Conservation (phyloP, 805 yeast species). For the Groenewaldozyma salmanticensis region DNA sequence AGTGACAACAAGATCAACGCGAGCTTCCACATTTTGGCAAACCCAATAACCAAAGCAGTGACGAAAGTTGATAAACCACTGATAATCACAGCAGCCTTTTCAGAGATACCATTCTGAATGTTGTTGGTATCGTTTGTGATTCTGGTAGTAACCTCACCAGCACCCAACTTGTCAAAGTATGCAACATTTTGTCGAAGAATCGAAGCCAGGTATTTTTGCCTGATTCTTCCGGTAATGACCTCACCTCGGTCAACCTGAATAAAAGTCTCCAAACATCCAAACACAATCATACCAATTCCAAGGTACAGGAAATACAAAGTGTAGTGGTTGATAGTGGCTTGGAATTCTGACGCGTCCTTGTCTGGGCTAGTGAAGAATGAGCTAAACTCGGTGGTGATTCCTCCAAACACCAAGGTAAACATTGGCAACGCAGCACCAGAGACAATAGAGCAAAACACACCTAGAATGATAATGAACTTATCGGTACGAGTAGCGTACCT, state of each 20-base stretch:
- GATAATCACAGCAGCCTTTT: slow-evolving; percentile 31
- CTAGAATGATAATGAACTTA: slow-evolving; percentile 21
- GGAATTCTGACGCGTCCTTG: slow-evolving; percentile 23
- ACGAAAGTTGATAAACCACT: slow-evolving; percentile 32
- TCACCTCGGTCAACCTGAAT: slow-evolving; percentile 33
- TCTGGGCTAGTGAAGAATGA: slow-evolving; percentile 21
- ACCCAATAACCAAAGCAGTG: slow-evolving; percentile 30
- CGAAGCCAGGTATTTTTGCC: slow-evolving; percentile 29
- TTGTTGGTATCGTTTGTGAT: slow-evolving; percentile 33
- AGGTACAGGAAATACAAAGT: slow-evolving; percentile 33
- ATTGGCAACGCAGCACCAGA: slow-evolving; percentile 34
- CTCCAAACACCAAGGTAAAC: slow-evolving; percentile 33
- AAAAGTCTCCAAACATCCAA: slow-evolving; percentile 27
- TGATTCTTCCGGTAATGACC: slow-evolving; percentile 30
- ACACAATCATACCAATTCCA: slow-evolving; percentile 29
- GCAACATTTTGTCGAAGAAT: slow-evolving; percentile 33
- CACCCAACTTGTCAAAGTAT: slow-evolving; percentile 33
- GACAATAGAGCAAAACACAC: slow-evolving; percentile 25
- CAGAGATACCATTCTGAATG: slow-evolving; percentile 35
- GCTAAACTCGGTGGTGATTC: slow-evolving; percentile 30
- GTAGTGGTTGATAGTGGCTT: slow-evolving; percentile 26
- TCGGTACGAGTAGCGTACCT: slow-evolving; percentile 28
- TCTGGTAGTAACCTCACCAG: slow-evolving; percentile 36
- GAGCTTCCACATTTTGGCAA: slow-evolving; percentile 28
- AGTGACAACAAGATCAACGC: slow-evolving; percentile 28